Evolutionary conservation across 1,284 basidiomycete species (phyloP).

Genomic region (Malassezia equina): DNA sequence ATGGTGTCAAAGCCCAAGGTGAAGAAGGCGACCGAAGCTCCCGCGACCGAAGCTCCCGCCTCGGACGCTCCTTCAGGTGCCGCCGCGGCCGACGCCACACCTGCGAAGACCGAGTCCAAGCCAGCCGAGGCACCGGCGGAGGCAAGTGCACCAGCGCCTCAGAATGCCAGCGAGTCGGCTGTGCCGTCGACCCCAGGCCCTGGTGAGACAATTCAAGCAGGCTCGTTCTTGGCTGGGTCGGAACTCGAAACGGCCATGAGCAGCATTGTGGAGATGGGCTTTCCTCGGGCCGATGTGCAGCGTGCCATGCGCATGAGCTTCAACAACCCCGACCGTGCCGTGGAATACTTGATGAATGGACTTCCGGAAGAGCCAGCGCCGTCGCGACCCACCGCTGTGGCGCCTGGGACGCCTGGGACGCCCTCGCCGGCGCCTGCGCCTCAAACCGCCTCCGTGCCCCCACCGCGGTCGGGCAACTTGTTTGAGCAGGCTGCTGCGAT

Average conservation of each 20-base stretch:
- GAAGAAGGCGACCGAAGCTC: conserved; percentile 16
- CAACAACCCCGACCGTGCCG: conserved; percentile 96
- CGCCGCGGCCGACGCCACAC: neutral
- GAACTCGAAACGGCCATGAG: conserved; percentile 39
- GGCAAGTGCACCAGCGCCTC: neutral
- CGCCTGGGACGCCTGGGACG: conserved; percentile 53
- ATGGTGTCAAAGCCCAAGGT: conserved; percentile 74
- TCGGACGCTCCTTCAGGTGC: neutral
- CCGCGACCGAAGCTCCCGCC: neutral
- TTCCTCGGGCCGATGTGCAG: conserved; percentile 70
- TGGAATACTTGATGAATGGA: conserved; percentile 91
- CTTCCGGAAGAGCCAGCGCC: conserved; percentile 53
- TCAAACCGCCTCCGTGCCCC: conserved; percentile 23
- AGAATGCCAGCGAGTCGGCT: neutral
- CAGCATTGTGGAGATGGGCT: conserved; percentile 74
- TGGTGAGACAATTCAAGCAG: conserved; percentile 2
- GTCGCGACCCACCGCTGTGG: conserved; percentile 50
- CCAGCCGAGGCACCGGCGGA: neutral
- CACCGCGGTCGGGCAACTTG: conserved; percentile 44
- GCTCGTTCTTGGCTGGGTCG: conserved; percentile 19
- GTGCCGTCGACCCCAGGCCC: neutral
- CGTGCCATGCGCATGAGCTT: conserved; percentile 82
- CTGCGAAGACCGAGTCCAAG: neutral
- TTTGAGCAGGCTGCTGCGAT: conserved; percentile 49
- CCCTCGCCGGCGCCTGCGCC: conserved; percentile 49